phyloP scores from a whole-genome alignment of 208 protist genomes.

The Acanthamoeba healyi region DNA sequence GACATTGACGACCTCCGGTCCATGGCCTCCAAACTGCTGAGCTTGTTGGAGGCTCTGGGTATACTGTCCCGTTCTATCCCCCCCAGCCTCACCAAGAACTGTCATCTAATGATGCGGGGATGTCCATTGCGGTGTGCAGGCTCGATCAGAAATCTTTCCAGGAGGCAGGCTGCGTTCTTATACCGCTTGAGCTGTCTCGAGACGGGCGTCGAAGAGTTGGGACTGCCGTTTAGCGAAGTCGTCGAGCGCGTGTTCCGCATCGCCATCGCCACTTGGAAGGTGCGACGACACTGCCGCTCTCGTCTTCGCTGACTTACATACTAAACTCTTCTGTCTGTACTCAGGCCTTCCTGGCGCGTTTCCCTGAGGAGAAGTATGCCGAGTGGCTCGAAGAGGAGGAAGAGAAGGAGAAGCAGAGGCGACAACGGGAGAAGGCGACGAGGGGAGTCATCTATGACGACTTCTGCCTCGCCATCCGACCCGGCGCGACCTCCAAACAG shows the following conservation, averaged over 20 bases:
- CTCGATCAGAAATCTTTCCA: not conserved
- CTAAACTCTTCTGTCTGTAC: not conserved
- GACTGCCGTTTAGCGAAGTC: constrained; percentile 5
- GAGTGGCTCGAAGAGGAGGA: constrained; percentile 41
- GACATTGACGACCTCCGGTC: not conserved
- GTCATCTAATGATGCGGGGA: not conserved
- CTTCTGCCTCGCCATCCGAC: constrained; percentile 32
- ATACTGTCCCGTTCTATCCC: not conserved
- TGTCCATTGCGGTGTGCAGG: not conserved
- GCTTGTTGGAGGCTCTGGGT: not conserved
- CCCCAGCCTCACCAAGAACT: too few species aligned
- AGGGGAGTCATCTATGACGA: constrained; percentile 15
- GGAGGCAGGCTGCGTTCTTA: not conserved
- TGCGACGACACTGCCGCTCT: not conserved
- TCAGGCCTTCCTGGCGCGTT: constrained; percentile 24
- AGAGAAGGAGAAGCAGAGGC: not conserved
- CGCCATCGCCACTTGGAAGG: not conserved
- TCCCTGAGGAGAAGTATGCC: constrained; percentile 58
- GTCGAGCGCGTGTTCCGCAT: constrained; percentile 38
- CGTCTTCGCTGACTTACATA: not conserved
- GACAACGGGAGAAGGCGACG: not conserved
- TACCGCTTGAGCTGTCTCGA: not conserved
- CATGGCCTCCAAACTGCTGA: not conserved
- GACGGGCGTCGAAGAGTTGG: not conserved
- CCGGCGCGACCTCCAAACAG: constrained; percentile 16